These are phyloP conservation scores for Lachnellula cervina DNA, from an alignment of 2,329 filamentous ascomycete genomes.

Conservation along the genomic window DNA sequence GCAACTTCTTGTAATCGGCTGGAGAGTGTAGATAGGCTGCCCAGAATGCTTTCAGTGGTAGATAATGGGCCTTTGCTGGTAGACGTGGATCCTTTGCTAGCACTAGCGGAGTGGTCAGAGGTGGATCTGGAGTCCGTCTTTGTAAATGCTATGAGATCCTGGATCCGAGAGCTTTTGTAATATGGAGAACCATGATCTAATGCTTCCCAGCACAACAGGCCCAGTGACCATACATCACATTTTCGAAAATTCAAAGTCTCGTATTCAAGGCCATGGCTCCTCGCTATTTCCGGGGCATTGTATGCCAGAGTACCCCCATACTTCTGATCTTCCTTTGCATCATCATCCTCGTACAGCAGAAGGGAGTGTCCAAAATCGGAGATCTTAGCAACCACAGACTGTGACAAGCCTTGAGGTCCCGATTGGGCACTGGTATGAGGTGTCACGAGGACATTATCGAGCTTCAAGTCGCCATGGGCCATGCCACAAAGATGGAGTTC, in stretches of 20 bases:
- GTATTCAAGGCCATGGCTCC: background rate
- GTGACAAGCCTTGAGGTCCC: background rate
- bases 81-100: background rate
- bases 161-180: background rate
- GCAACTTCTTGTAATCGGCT: background rate
- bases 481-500: constrained; percentile 10
- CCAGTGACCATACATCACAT: background rate
- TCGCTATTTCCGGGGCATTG: background rate
- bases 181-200: background rate
- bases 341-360: background rate
- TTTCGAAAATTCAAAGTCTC: background rate
- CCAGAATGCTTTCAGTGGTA: background rate
- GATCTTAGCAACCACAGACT: background rate
- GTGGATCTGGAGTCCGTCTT: background rate
- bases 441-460: constrained; percentile 8
- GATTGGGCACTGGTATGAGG: background rate
- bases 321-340: background rate
- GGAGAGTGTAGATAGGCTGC: background rate
- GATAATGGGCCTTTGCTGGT: background rate
- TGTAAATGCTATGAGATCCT: background rate
- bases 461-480: constrained; percentile 11
- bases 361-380: background rate
- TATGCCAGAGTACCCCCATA: background rate
- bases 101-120: background rate
- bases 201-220: background rate